Evolutionary conservation across 108 stramenopile species (phyloP).

Genomic region (Parmales sp.): DNA sequence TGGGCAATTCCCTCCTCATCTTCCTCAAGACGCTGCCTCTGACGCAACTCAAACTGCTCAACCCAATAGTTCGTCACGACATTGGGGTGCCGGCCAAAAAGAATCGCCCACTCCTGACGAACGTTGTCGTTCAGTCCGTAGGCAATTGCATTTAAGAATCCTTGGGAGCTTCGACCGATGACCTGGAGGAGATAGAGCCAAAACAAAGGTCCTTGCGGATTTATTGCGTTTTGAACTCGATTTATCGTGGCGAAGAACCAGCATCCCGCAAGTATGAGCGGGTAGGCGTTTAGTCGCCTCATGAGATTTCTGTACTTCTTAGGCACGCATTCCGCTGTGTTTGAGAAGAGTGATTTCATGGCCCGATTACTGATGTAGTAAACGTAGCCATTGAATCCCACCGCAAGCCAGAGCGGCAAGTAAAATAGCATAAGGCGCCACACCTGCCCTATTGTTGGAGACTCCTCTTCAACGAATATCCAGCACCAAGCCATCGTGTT

Average conservation of each 20-base stretch:
- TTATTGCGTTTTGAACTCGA: constrained; percentile 12
- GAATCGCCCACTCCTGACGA: constrained; percentile 2
- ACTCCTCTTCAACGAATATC: constrained; percentile 15
- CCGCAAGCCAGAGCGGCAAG: constrained; percentile 19
- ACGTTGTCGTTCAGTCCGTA: constrained; percentile 15
- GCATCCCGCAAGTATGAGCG: constrained; percentile 22
- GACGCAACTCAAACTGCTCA: too few species aligned
- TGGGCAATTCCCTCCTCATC: too few species aligned
- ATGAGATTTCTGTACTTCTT: constrained; percentile 7
- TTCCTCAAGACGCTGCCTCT: too few species aligned
- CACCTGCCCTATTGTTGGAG: constrained; percentile 3
- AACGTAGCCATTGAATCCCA: constrained; percentile 16
- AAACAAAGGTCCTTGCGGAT: constrained; percentile 5
- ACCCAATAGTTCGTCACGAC: too few species aligned
- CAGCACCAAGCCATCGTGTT: constrained; percentile 35
- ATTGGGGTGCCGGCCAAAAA: too few species aligned
- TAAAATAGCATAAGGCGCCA: constrained; percentile 26
- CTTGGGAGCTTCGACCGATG: constrained; percentile 13
- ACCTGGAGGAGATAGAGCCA: constrained; percentile 32
- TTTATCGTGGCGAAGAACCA: constrained; percentile 30
- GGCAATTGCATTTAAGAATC: constrained; percentile 10
- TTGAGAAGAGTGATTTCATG: neutral
- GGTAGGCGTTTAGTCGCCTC: constrained; percentile 17
- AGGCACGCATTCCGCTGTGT: neutral
- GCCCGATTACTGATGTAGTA: neutral